phyloP scores from a whole-genome alignment of 768 basidiomycete species.

The Terana coerulea region DNA sequence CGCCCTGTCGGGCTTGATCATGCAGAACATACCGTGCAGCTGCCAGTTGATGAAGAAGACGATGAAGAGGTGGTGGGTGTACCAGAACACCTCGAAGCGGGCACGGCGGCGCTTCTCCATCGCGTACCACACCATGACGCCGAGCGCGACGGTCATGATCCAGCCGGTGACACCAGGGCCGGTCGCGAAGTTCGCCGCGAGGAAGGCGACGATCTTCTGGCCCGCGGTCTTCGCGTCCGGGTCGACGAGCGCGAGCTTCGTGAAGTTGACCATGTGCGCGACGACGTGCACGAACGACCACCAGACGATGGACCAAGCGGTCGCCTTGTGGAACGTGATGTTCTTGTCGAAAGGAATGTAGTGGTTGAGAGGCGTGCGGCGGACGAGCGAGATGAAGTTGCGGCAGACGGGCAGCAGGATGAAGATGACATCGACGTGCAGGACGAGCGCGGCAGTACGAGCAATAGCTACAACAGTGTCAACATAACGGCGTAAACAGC shows the following conservation, averaged over 20 bases:
- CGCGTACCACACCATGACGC: slow-evolving; percentile 81
- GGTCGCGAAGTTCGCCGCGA: slow-evolving; percentile 74
- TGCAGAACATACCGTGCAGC: slow-evolving; percentile 94
- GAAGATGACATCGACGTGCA: slow-evolving; percentile 89
- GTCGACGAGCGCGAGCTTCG: slow-evolving; percentile 55
- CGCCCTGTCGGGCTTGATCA: slow-evolving; percentile 87
- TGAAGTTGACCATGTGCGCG: slow-evolving; percentile 88
- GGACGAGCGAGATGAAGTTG: slow-evolving; percentile 87
- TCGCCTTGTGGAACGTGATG: slow-evolving; percentile 86
- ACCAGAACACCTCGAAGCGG: slow-evolving; percentile 89
- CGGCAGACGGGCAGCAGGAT: slow-evolving; percentile 95
- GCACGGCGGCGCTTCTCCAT: slow-evolving; percentile 73
- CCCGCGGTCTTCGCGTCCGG: slow-evolving; percentile 48
- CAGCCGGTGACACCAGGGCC: slow-evolving; percentile 84
- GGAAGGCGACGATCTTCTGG: slow-evolving; percentile 63
- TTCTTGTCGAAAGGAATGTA: slow-evolving; percentile 94
- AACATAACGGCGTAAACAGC: neutral
- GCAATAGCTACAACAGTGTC: slow-evolving; percentile 62
- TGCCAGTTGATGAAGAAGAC: slow-evolving; percentile 95
- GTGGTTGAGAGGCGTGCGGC: slow-evolving; percentile 79
- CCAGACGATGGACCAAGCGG: slow-evolving; percentile 85
- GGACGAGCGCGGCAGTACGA: slow-evolving; percentile 81
- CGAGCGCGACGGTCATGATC: slow-evolving; percentile 78
- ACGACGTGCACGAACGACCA: slow-evolving; percentile 72
- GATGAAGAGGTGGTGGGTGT: slow-evolving; percentile 85